phyloP scores from a whole-genome alignment of 331 rosid species.

The Saraca asoca region DNA sequence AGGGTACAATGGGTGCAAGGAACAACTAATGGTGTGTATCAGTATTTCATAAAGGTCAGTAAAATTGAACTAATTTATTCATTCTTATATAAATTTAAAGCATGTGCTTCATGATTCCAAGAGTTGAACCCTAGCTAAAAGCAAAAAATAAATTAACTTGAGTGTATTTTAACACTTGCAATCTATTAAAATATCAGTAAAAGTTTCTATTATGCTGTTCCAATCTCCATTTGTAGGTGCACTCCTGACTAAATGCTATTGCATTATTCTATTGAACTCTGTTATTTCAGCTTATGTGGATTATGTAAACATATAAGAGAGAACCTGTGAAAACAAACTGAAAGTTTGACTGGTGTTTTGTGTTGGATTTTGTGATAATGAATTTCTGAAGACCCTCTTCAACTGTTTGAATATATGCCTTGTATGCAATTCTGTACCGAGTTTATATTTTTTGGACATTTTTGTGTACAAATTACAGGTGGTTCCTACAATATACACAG shows the following conservation, averaged over 20 bases:
- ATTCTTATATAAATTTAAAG: background rate
- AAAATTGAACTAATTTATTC: constrained; percentile 1
- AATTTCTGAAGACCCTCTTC: background rate
- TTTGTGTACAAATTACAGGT: constrained; percentile 55
- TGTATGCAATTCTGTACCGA: constrained; percentile 6
- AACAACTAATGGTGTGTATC: constrained; percentile 63
- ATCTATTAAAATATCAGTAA: background rate
- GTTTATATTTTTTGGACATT: constrained; percentile 18
- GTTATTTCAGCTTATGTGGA: background rate
- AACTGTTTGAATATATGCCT: background rate
- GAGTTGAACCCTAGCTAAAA: constrained; percentile 1
- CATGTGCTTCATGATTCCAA: constrained; percentile 16
- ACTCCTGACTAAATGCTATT: constrained; percentile 6
- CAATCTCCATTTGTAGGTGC: background rate
- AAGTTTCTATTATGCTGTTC: constrained; percentile 10
- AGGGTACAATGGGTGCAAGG: constrained; percentile 79
- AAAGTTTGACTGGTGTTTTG: background rate
- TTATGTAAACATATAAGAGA: background rate
- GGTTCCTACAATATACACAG: constrained; percentile 82
- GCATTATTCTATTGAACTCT: constrained; percentile 1
- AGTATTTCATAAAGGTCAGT: constrained; percentile 90
- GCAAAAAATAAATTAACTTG: background rate
- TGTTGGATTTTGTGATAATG: background rate
- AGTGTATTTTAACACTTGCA: background rate
- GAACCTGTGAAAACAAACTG: background rate